Evolutionary conservation across 2,329 filamentous ascomycete genomes (phyloP).

Genomic region (Trichoderma sp.): DNA sequence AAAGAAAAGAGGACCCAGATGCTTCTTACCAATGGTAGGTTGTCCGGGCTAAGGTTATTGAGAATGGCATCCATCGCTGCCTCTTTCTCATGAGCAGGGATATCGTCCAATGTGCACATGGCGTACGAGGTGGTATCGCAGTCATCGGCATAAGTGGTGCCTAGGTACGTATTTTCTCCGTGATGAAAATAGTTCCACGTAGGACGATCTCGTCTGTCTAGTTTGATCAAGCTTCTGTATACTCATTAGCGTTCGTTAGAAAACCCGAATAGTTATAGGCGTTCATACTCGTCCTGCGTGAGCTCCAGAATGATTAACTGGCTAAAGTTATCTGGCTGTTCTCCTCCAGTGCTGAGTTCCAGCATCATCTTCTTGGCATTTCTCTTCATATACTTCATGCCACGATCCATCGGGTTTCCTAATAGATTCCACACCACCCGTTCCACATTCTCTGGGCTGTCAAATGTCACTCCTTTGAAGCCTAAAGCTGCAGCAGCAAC

Average conservation of each 20-base stretch:
- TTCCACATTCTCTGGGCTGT: background rate
- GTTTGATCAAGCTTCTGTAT: background rate
- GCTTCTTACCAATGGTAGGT: conserved; percentile 20
- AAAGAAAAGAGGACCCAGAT: background rate
- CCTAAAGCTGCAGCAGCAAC: background rate
- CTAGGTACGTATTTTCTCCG: background rate
- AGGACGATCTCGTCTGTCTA: background rate
- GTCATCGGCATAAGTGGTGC: conserved; percentile 10
- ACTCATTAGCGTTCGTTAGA: background rate
- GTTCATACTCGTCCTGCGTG: background rate
- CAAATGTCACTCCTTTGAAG: background rate
- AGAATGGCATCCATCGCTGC: conserved; percentile 18
- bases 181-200: background rate
- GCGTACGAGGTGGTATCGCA: conserved; percentile 25
- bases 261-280: background rate
- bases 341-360: background rate
- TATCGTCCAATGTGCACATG: conserved; percentile 7
- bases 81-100: conserved; percentile 7
- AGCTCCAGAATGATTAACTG: conserved; percentile 20
- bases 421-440: background rate
- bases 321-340: conserved; percentile 16
- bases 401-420: conserved; percentile 1
- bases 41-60: conserved; percentile 5
- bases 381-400: background rate
- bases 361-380: background rate